Evolutionary conservation across 2,329 filamentous ascomycete genomes (phyloP).

Genomic region (Eurotiales sp.): DNA sequence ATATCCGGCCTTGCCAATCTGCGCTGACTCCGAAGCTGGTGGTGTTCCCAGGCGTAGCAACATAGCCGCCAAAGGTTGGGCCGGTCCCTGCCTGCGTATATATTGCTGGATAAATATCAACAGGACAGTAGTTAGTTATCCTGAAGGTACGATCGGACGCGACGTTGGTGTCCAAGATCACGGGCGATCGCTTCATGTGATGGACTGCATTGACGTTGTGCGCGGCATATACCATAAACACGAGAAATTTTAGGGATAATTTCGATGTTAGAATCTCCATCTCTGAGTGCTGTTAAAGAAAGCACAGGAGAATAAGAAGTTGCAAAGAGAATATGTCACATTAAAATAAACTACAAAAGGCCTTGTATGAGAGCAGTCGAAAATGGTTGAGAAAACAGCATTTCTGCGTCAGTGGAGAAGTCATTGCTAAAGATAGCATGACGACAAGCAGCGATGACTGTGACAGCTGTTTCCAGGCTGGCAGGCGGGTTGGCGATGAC

Average conservation of each 20-base stretch:
- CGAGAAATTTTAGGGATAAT: background rate
- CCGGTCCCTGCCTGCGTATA: conserved; percentile 68
- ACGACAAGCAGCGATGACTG: background rate
- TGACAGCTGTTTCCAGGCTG: background rate
- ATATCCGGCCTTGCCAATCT: conserved; percentile 77
- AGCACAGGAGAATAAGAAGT: background rate
- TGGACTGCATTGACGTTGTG: conserved; percentile 17
- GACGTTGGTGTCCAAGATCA: conserved; percentile 20
- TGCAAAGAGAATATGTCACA: background rate
- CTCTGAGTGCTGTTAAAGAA: background rate
- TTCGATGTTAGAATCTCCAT: background rate
- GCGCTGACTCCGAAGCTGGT: conserved; percentile 62
- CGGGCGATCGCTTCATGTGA: conserved; percentile 23
- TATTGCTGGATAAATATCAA: conserved; percentile 72
- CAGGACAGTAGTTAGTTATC: conserved; percentile 67
- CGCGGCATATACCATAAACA: background rate
- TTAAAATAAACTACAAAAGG: background rate
- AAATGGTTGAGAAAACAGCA: no score
- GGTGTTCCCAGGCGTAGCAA: conserved; percentile 57
- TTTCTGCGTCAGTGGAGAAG: background rate
- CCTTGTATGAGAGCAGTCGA: no score
- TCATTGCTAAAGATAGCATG: background rate
- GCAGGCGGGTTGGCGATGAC: background rate
- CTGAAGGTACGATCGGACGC: conserved; percentile 55
- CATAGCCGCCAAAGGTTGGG: conserved; percentile 65